Percentiles rank a stretch among this genome's conserved stretches.
Conservation (phyloP, 441 rosid genomes). For the Erodium trifolium region DNA sequence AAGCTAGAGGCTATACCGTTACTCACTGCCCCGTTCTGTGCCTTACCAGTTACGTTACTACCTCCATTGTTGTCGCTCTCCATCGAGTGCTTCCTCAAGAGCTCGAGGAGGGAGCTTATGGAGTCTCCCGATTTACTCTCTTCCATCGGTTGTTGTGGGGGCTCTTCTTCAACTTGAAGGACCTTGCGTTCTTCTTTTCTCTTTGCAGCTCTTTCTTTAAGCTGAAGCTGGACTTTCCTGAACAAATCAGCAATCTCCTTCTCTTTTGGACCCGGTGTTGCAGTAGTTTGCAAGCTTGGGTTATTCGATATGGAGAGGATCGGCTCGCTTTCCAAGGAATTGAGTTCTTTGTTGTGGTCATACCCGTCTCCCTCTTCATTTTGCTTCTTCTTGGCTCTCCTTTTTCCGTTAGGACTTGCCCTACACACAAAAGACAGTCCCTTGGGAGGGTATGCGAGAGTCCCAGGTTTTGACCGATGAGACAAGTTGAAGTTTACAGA, state of each 20-base stretch:
- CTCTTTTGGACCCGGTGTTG: constrained; percentile 57
- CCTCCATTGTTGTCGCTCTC: constrained; percentile 39
- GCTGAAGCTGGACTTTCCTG: constrained; percentile 69
- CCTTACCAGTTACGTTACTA: constrained; percentile 31
- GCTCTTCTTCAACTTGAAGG: neutral
- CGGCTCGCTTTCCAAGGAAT: constrained; percentile 50
- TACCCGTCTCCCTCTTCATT: constrained; percentile 39
- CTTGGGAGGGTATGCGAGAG: constrained; percentile 26
- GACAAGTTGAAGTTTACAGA: constrained; percentile 30
- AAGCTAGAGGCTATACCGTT: constrained; percentile 13
- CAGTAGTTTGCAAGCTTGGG: constrained; percentile 53
- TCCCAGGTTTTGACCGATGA: constrained; percentile 28
- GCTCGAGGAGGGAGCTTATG: constrained; percentile 59
- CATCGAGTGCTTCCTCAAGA: constrained; percentile 62
- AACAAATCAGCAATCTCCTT: constrained; percentile 74
- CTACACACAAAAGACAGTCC: constrained; percentile 41
- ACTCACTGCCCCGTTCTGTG: constrained; percentile 21
- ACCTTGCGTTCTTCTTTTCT: constrained; percentile 40
- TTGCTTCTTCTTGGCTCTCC: constrained; percentile 51
- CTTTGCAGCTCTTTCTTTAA: constrained; percentile 57
- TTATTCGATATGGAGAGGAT: constrained; percentile 42
- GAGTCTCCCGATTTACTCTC: constrained; percentile 50
- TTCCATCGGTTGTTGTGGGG: constrained; percentile 29
- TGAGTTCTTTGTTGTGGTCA: constrained; percentile 44
- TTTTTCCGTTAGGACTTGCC: constrained; percentile 47